Evolutionary conservation across 2,329 filamentous ascomycete genomes (phyloP), one percentile per base, ranked within the genome.

Genomic region (Geosmithia flava): DNA sequence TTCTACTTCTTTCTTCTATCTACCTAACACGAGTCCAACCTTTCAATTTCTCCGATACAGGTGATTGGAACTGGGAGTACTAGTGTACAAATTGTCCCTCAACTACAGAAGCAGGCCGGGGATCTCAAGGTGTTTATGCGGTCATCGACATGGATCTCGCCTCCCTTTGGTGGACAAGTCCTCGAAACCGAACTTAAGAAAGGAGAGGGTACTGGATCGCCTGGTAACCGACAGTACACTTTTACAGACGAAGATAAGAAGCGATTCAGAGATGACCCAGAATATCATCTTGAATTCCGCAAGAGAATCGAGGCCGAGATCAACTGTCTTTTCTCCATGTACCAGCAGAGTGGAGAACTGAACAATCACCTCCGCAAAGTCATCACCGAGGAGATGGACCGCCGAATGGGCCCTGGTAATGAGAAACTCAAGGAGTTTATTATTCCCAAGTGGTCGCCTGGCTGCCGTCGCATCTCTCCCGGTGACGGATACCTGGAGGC

Each of bases 1-100:
- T 37, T 13, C 15, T 37, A 7, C 13, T 37, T 37, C 13, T 37
- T 37, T 37, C 15, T 37, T 37, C 15, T 16, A 42, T 7, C 17
- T 41, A 41, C 17, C 15, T 16, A 41, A 41, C 15, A 7, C 17
- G n/a, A 16, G 39, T 19, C 7, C 8, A 39, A 39, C 33, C 16
- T 16, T 8, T 39, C 8, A 8, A 17, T 20, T 42, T 42, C 16
- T 19, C 8, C 40, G 7, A n/a, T 42, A 7, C n/a, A 42, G 40
- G 40, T 78, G n/a, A 75, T 79, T 45, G 75, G 75, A 6, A 72
- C 58, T 16, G 75, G 75, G 0, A 70, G 71, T 20, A 71, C 70
- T 13, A 72, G 69, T 11, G 70, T 78, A 10, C 75, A 77, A 55
- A 65, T 77, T 8, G 64, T 73, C 2, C 68, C 70, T 1, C 60